Base-by-base conservation (phyloP, 768 basidiomycete genomes). In the Lactarius vividus region DNA sequence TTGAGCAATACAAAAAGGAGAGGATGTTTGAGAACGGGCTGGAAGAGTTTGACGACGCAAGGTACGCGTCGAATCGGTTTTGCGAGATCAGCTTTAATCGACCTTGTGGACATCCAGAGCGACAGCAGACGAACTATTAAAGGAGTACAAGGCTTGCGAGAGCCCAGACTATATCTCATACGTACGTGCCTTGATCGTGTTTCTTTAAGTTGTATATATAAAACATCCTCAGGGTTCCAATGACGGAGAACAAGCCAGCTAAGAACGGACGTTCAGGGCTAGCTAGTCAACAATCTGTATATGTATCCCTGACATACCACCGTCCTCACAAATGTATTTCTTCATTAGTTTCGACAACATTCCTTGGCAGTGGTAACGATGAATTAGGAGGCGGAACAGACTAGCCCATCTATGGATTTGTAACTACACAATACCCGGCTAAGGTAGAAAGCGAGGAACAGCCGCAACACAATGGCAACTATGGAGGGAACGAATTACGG, bases 1-100 rank as follows among this genome's bases (percentile, higher is more conserved):
- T 99, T 77, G 95, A 98, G 63, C 93, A 96, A 74, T 99, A 98
- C 81, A 97, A 96, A 81, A 94, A 94, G 74, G 95, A 98, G 76
- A 89, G 90, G 73, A 88, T 96, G 82, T 99, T 99, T 74, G 89
- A 91, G 74, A 89, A 96, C 74, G 88, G 88, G 2, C 75, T 98
- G 69, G 94, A 96, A 69, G 96, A 98, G 77, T 98, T 99, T 75
- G 96, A 98, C 72, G 94, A 97, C 77, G 91, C 97, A n/a, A 85
- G 93, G 94, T 93, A 72, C 65, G 83, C 69, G 10, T 29, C 31
- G 4, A n/a, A 35, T 16, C 57, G 13, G 11, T 26, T 61, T 61
- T 42, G 20, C 10, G 33, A 66, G 37, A 63, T 40, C 15, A 26
- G 20, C 49, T 29, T 60, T 29, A 44, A 55, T 52, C 28, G 33